phyloP scores from a whole-genome alignment of 176 grass and related monocot species.

The barley (Hordeum vulgare) region DNA sequence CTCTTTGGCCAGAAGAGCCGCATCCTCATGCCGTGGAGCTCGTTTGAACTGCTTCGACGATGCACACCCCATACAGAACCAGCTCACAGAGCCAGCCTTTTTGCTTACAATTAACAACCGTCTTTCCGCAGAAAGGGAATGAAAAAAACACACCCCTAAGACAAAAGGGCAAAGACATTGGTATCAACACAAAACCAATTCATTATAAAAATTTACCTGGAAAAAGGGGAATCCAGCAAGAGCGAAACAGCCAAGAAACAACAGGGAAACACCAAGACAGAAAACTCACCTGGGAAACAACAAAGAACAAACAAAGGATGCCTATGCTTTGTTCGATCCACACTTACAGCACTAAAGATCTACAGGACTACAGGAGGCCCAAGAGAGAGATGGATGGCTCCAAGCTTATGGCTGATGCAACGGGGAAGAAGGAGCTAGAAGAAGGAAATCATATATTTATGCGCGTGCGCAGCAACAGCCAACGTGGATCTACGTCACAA shows the following conservation, averaged over 20 bases:
- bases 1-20: conserved; percentile 43
- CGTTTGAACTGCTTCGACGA: conserved; percentile 39
- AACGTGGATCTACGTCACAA: background rate
- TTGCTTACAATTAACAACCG: background rate
- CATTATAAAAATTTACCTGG: background rate
- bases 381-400: background rate
- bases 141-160: conserved; percentile 1
- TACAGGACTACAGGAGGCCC: background rate
- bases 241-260: background rate
- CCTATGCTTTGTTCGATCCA: background rate
- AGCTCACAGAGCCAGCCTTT: background rate
- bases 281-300: conserved; percentile 4
- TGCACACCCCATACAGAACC: conserved; percentile 50
- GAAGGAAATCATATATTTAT: background rate
- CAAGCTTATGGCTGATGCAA: background rate
- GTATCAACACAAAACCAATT: background rate
- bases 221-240: background rate
- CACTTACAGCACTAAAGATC: background rate
- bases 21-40: conserved; percentile 40
- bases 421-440: background rate
- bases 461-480: background rate
- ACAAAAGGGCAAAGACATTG: background rate
- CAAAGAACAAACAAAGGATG: background rate
- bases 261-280: background rate
- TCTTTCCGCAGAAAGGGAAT: background rate